Base-by-base conservation (phyloP, 352 stramenopile genomes). In the Albugo candida region DNA sequence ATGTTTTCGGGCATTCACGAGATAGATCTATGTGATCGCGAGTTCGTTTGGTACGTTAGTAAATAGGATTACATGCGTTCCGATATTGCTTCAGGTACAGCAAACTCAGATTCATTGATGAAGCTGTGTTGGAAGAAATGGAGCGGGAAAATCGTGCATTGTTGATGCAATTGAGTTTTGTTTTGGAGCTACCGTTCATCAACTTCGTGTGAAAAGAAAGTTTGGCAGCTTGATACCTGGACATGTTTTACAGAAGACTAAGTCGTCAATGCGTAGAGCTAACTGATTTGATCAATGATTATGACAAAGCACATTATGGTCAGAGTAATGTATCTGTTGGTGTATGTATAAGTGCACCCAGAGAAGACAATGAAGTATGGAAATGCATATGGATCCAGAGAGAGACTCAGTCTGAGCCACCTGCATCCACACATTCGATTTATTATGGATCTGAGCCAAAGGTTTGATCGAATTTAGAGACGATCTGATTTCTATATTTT, bases 1-100 rank as follows among this genome's bases (percentile, higher is more conserved):
- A 63, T 57, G 42, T 63, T 55, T 13, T 17, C 54, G 13, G 56
- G 56, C 13, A 11, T 57, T n/a, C 56, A 63, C 38, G 21, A 5
- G 21, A 52, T 63, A 19, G 48, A 56, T 17, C 16, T 59, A 16
- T 38, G 42, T 11, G 24, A 45, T 34, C 36, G 54, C 13, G 12
- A 38, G 0, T 63, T 60, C 13, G 41, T 57, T 0, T 63, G 56
- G 56, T 63, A n/a, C 17, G 47, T 38, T 13, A 48, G 16, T 19
- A 20, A 11, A 14, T 5, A 24, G 13, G 27, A 37, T 17, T 17
- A 0, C 17, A 4, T 13, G 18, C 46, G 5, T 4, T 27, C 38
- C 5, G 38, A 16, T 14, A 5, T 31, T 48, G 10, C 24, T 42
- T 19, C 2, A 12, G 1, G 1, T 40, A 20, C 20, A 63, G 52